A percentile compares a stretch with the other conserved stretches of the same genome.
Conservation (phyloP, 108 stramenopile species). For the Nitzschia putrida region DNA sequence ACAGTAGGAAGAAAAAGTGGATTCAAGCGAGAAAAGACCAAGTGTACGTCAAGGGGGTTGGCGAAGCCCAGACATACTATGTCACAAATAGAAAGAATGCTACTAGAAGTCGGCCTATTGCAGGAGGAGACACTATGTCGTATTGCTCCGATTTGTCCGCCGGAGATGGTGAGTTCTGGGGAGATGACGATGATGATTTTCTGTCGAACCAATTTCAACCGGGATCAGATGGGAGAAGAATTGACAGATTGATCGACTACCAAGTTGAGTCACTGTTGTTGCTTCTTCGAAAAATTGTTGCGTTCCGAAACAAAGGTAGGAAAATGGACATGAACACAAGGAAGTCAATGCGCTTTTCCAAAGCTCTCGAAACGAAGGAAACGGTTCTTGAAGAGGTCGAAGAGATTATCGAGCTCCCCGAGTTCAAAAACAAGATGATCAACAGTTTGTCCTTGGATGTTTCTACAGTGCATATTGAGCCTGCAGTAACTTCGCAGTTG, state of each 20-base stretch:
- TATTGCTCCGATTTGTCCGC: constrained; percentile 34
- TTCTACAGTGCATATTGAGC: neutral
- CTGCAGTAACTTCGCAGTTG: constrained; percentile 11
- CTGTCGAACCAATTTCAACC: neutral
- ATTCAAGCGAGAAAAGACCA: constrained; percentile 13
- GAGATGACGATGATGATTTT: constrained; percentile 13
- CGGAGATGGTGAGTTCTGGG: constrained; percentile 32
- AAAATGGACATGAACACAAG: neutral
- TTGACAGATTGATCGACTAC: constrained; percentile 31
- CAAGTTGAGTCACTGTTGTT: constrained; percentile 22
- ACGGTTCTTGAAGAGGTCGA: constrained; percentile 23
- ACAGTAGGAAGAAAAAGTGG: constrained; percentile 20
- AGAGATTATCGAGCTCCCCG: constrained; percentile 16
- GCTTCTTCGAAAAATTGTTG: constrained; percentile 16
- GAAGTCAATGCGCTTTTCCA: neutral
- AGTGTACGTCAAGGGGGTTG: constrained; percentile 14
- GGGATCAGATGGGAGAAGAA: neutral
- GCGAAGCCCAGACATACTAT: constrained; percentile 15
- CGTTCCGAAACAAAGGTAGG: constrained; percentile 17
- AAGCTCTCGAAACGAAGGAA: neutral
- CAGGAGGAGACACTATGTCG: neutral
- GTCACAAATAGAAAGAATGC: neutral
- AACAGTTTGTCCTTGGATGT: neutral
- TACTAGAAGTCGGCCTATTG: neutral
- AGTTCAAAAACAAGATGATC: constrained; percentile 7